These are phyloP conservation scores for Solanum corneliomulleri DNA, from an alignment of 257 asterid genomes.

Conservation along the genomic window DNA sequence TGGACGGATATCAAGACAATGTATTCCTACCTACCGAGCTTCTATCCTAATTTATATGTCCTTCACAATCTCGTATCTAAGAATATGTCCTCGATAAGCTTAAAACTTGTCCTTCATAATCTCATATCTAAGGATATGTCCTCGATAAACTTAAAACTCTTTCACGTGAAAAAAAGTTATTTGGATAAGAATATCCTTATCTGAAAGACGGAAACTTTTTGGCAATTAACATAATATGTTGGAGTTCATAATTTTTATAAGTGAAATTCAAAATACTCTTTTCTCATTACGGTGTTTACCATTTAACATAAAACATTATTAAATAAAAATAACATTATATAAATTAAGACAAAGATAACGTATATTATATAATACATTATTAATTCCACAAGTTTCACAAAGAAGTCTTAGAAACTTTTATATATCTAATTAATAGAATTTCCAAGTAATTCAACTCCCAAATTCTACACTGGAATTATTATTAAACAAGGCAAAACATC, in stretches of 20 bases:
- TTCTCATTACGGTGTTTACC: no score
- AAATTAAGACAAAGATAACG: accelerated
- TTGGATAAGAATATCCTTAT: no score
- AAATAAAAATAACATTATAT: background rate
- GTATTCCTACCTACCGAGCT: no score
- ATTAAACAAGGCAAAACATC: background rate
- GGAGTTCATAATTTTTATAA: background rate
- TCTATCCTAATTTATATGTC: no score
- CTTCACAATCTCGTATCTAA: no score
- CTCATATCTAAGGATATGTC: background rate
- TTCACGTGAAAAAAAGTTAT: background rate
- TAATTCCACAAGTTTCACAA: background rate
- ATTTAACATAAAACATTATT: accelerated
- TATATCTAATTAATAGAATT: background rate
- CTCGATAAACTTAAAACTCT: background rate
- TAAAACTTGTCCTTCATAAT: background rate
- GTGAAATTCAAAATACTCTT: background rate
- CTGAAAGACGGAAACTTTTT: background rate
- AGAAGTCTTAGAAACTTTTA: background rate
- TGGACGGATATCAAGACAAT: background rate
- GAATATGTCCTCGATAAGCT: no score
- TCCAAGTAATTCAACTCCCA: background rate
- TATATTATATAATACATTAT: background rate
- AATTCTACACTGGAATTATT: background rate
- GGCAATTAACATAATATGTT: background rate